Percentiles rank a stretch among this genome's conserved stretches.
Conservation (phyloP, 192 early-diverging fungal genomes). For the Pilaira anomala region DNA sequence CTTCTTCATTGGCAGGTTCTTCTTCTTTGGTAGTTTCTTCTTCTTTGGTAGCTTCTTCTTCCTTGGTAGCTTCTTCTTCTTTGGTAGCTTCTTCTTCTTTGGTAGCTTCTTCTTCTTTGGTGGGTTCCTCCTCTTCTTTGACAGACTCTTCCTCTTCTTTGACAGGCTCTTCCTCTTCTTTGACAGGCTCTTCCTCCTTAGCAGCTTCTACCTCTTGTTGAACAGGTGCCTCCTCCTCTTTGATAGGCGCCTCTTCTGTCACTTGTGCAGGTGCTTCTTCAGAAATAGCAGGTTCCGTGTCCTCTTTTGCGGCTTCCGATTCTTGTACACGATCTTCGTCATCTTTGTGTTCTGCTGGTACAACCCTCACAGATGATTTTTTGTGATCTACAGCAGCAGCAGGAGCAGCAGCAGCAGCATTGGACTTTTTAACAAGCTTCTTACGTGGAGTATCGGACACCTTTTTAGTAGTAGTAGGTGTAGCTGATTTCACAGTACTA, state of each 20-base stretch:
- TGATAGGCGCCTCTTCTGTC: background rate
- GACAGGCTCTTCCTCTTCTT: background rate
- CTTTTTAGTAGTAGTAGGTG: background rate
- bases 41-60: too few species aligned
- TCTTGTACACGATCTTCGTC: background rate
- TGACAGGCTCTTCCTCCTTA: background rate
- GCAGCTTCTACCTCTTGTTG: background rate
- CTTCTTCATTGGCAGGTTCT: too few species aligned
- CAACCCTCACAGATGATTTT: background rate
- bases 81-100: background rate
- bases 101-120: background rate
- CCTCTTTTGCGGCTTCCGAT: background rate
- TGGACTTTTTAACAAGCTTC: background rate
- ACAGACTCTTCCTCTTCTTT: background rate
- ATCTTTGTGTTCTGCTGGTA: background rate
- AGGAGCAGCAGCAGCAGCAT: background rate
- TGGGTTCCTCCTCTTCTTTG: background rate
- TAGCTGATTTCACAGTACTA: too few species aligned
- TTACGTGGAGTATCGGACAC: background rate
- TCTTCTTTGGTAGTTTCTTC: background rate
- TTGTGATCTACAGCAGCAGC: background rate
- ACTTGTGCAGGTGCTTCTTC: background rate
- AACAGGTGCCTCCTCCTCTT: background rate
- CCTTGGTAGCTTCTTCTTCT: too few species aligned
- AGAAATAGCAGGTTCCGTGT: background rate